Evolutionary conservation across 1,284 basidiomycete species (phyloP), one percentile per base, ranked within the genome.

Genomic region (Ustilago trichophora): DNA sequence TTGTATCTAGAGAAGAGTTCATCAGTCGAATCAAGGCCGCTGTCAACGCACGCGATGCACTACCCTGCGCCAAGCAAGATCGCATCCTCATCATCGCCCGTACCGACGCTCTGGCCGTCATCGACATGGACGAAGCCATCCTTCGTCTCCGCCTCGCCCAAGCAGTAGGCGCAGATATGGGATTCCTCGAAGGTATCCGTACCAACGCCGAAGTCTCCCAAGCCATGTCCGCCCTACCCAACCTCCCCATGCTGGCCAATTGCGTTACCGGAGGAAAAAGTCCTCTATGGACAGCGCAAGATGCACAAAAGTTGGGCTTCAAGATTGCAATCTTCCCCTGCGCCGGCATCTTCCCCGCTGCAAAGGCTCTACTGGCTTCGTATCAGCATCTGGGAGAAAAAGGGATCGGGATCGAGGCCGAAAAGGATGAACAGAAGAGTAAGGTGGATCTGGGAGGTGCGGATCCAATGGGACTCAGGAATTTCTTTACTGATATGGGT

Each of bases 101-200:
- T 31, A 92, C 90, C 0, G 91, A 92, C 80, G 89, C 90, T 1
- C 89, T 90, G 1, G 90, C 90, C 73, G 88, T 88, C 4, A 83
- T 88, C 19, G 90, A 89, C 22, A 89, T 91, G 87, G 89, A 91
- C n/a, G 90, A 90, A 82, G 90, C 90, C 0, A 69, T 91, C 50
- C 82, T 76, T 16, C 86, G 90, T 11, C 83, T 92, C 48, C 87
- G 88, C 77, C 85, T 90, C 26, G 90, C 90, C 3, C 86, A 88
- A 1, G 87, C 87, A 52, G 88, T 86, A 5, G 90, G 90, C 26
- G 90, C 90, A 1, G 90, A 91, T 74, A 89, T 91, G 19, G 91
- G 89, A 79, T 92, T 92, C 83, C 90, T 91, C 45, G 90, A 92
- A 82, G 90, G 90, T 13, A 41, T 66, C 15, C 36, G 26, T 3